A percentile compares a stretch with the other conserved stretches of the same genome.
These are phyloP conservation scores for Solanum hybrid DNA, from an alignment of 305 asterid genomes.

Conservation along the genomic window DNA sequence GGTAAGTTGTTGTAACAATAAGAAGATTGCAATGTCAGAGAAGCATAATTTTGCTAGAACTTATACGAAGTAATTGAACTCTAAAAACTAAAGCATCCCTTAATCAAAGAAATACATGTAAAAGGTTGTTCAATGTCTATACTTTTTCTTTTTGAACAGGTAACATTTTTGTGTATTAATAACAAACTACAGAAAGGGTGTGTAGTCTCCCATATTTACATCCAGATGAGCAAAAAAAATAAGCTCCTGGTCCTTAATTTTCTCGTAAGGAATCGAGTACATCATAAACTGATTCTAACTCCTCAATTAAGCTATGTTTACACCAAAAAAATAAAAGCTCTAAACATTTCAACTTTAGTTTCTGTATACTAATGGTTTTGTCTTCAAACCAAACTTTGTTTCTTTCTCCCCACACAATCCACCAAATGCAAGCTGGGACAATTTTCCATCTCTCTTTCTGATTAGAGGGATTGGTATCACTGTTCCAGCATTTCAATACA, in stretches of 20 bases:
- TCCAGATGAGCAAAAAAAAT: neutral
- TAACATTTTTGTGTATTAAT: neutral
- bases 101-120: neutral
- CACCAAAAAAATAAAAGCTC: neutral
- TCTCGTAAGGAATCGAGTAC: neutral
- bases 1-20: neutral
- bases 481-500: neutral
- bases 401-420: neutral
- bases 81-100: neutral
- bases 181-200: neutral
- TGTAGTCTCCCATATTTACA: neutral
- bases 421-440: neutral
- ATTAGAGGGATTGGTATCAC: neutral
- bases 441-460: neutral
- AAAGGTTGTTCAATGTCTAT: neutral
- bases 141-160: neutral
- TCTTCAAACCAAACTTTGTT: neutral
- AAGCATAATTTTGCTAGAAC: neutral
- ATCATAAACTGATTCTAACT: neutral
- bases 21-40: neutral
- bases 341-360: neutral
- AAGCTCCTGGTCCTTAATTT: neutral
- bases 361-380: neutral
- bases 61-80: neutral
- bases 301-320: neutral